Evolutionary conservation across 202 grass and related monocot genomes (phyloP).

Genomic region (Setaria italica): DNA sequence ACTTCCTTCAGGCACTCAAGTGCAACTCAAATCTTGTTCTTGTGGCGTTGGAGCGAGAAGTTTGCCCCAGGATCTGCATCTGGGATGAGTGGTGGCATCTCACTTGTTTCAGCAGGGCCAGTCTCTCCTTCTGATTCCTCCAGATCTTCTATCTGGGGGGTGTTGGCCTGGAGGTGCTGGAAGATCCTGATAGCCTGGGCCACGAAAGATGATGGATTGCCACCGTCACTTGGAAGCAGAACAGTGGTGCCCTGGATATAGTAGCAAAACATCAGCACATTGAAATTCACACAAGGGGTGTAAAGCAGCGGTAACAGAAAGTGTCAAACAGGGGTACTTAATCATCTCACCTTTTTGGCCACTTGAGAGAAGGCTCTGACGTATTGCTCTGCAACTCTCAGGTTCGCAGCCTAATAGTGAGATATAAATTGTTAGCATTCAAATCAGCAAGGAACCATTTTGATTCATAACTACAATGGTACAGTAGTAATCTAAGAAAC

Average conservation of each 20-base stretch:
- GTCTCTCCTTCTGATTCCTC: slow-evolving; percentile 37
- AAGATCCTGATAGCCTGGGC: not conserved
- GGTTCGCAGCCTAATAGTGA: slow-evolving; percentile 66
- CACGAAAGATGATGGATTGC: slow-evolving; percentile 8
- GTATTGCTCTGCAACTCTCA: slow-evolving; percentile 88
- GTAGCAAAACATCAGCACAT: not conserved
- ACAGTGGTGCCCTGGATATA: slow-evolving; percentile 60
- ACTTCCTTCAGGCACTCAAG: too few relatives aligned
- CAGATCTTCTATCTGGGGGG: slow-evolving; percentile 28
- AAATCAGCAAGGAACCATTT: not conserved
- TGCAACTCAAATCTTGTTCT: too few relatives aligned
- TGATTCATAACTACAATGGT: slow-evolving; percentile 9
- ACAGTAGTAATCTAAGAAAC: slow-evolving; percentile 15
- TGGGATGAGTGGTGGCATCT: slow-evolving; percentile 16
- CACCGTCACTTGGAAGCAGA: not conserved
- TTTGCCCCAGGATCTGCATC: not conserved
- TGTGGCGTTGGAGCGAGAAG: slow-evolving; percentile 40
- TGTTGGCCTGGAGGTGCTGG: not conserved
- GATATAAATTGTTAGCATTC: slow-evolving; percentile 25
- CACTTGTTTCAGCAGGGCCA: not conserved
- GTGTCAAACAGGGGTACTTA: too few relatives aligned
- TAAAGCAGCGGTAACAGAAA: not conserved
- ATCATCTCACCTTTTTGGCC: slow-evolving; percentile 64
- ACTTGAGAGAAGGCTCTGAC: slow-evolving; percentile 73
- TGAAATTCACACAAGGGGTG: slow-evolving; percentile 1